Conservation (phyloP, 305 asterid species). For the Ilex paraguariensis region DNA sequence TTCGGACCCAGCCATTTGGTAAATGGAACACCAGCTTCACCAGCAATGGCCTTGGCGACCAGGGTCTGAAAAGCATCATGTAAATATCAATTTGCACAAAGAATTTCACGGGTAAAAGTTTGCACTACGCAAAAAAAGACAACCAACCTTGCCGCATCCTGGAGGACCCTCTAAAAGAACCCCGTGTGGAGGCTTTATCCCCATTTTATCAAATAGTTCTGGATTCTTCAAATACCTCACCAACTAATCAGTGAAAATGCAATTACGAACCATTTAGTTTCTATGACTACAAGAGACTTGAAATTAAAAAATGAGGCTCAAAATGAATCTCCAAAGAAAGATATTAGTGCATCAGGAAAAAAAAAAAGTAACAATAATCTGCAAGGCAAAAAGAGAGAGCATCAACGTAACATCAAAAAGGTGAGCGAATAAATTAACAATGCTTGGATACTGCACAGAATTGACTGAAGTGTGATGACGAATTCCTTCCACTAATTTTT, state of each 20-base stretch:
- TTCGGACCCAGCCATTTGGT: constrained; percentile 99
- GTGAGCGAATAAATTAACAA: too few relatives aligned
- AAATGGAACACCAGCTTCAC: constrained; percentile 99
- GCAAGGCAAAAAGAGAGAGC: too few relatives aligned
- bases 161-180: constrained; percentile 99
- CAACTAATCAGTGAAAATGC: constrained; percentile 44
- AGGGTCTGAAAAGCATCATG: constrained; percentile 61
- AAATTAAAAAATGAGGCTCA: not conserved
- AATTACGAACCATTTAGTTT: constrained; percentile 1
- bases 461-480: too few relatives aligned
- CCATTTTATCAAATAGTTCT: constrained; percentile 88
- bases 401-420: too few relatives aligned
- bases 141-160: constrained; percentile 97
- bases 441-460: too few relatives aligned
- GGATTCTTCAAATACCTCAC: constrained; percentile 96
- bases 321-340: constrained; percentile 1
- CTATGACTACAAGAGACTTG: not conserved
- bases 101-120: not conserved
- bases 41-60: constrained; percentile 99
- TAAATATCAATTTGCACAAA: not conserved
- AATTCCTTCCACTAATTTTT: too few relatives aligned
- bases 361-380: too few relatives aligned
- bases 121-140: constrained; percentile 1
- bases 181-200: constrained; percentile 99
- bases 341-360: too few relatives aligned